Evolutionary conservation across 192 early-diverging fungal genomes (phyloP), one percentile per base, ranked within the genome.

Genomic region (Backusella westeae): DNA sequence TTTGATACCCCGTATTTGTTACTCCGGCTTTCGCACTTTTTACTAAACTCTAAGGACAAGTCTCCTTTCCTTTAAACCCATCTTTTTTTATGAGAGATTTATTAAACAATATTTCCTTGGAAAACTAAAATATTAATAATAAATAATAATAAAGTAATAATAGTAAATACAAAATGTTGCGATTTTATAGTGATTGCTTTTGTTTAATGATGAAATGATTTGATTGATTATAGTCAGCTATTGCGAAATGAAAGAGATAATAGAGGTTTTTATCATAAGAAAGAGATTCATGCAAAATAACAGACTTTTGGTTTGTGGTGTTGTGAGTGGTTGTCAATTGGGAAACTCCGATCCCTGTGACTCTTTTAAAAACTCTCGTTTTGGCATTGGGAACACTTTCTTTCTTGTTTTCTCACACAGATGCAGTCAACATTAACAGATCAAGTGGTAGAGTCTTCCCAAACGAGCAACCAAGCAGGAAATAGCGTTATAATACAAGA

Each of bases 361-460:
- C 56, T 63, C 56, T 63, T 26, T n/a, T n/a, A 49, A 49, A 15
- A 4, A 44, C 15, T 49, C 46, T 49, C 1, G 14, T 29, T 63
- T 26, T 63, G 8, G 21, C 23, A 29, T 63, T 63, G 56, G n/a
- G 56, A 63, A 63, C 2, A 63, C 10, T 26, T 59, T 63, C 56
- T 5, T 53, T 29, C 56, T 63, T 63, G 19, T 29, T 63, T 63
- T 63, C 46, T 63, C 56, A 29, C 56, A 63, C 56, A 63, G 56
- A 63, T 63, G 56, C 23, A 63, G 26, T 10, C 56, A 63, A 63
- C 56, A 63, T 63, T 63, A 63, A 10, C 56, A 63, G 56, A 63
- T 9, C 56, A 63, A 63, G 23, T 29, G 56, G 56, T 63, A 10
- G 56, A 63, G 56, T 63, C 56, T 63, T 63, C 56, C 29, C 56